A percentile compares a stretch with the other conserved stretches of the same genome.
Conservation (phyloP, 768 basidiomycete species). For the Pulveroboletus sp. region DNA sequence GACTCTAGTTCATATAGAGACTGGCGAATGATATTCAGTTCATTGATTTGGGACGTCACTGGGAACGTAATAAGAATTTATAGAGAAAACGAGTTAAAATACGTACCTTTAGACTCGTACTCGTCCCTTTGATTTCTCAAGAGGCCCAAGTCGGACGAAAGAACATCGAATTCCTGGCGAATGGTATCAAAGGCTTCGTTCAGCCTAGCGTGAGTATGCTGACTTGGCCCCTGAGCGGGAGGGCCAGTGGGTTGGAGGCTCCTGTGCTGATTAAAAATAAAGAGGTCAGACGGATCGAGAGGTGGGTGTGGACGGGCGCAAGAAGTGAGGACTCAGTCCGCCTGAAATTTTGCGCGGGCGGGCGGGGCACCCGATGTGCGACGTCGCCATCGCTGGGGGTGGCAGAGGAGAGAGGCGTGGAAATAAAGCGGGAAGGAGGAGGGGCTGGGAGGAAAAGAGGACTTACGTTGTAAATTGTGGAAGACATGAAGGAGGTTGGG, state of each 20-base stretch:
- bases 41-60: slow-evolving; percentile 84
- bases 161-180: slow-evolving; percentile 77
- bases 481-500: slow-evolving; percentile 37
- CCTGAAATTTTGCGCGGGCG: slow-evolving; percentile 25
- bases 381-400: not conserved
- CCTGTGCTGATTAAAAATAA: slow-evolving; percentile 38
- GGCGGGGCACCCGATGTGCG: slow-evolving; percentile 1
- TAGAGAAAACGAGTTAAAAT: not conserved
- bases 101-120: slow-evolving; percentile 77
- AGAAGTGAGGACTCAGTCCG: slow-evolving; percentile 4
- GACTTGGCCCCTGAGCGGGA: slow-evolving; percentile 38
- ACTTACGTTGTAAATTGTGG: slow-evolving; percentile 39
- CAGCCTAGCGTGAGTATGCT: slow-evolving; percentile 46
- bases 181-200: slow-evolving; percentile 80
- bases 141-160: slow-evolving; percentile 62
- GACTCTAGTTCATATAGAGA: slow-evolving; percentile 89
- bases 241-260: slow-evolving; percentile 52
- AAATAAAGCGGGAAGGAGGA: not conserved
- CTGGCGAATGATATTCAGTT: slow-evolving; percentile 85
- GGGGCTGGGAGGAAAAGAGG: not conserved
- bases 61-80: slow-evolving; percentile 10
- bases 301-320: not conserved
- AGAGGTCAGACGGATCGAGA: slow-evolving; percentile 16
- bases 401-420: not conserved
- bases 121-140: slow-evolving; percentile 82